Conservation (phyloP, 805 yeast species). For the Candida oleophila region DNA sequence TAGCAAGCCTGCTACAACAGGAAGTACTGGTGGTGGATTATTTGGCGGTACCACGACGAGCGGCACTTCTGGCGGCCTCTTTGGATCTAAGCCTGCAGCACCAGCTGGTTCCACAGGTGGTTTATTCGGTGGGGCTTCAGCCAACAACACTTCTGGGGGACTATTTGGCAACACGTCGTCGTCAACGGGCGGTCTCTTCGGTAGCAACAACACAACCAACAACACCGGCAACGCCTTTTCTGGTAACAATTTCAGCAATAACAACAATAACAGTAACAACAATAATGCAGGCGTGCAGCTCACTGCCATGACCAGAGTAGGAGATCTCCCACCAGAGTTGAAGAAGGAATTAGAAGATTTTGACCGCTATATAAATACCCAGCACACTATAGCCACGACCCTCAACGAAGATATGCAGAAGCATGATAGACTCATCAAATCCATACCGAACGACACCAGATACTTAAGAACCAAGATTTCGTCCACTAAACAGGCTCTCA, state of each 20-base stretch:
- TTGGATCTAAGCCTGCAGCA: conserved; percentile 10
- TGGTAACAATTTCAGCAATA: conserved; percentile 8
- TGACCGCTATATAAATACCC: conserved; percentile 70
- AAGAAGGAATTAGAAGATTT: conserved; percentile 68
- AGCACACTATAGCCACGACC: conserved; percentile 69
- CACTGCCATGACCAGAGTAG: conserved; percentile 73
- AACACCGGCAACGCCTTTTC: conserved; percentile 3
- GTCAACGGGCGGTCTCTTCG: conserved; percentile 8
- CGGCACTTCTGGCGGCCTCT: conserved; percentile 12
- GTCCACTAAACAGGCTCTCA: conserved; percentile 63
- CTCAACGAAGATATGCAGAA: conserved; percentile 59
- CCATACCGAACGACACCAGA: conserved; percentile 72
- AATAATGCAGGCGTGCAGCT: conserved; percentile 28
- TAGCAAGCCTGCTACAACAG: conserved; percentile 6
- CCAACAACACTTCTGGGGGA: conserved; percentile 13
- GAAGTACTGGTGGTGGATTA: conserved; percentile 18
- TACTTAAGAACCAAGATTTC: conserved; percentile 61
- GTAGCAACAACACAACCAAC: conserved; percentile 10
- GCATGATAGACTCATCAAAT: conserved; percentile 62
- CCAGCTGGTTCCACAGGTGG: conserved; percentile 16
- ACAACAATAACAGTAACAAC: not conserved
- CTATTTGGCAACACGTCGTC: conserved; percentile 12
- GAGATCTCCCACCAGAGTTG: conserved; percentile 69
- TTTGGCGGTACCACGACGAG: conserved; percentile 25
- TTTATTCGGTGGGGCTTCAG: conserved; percentile 25